Evolutionary conservation across 345 rosid species (phyloP), one percentile per base, ranked within the genome.

Genomic region (Microcos paniculata): DNA sequence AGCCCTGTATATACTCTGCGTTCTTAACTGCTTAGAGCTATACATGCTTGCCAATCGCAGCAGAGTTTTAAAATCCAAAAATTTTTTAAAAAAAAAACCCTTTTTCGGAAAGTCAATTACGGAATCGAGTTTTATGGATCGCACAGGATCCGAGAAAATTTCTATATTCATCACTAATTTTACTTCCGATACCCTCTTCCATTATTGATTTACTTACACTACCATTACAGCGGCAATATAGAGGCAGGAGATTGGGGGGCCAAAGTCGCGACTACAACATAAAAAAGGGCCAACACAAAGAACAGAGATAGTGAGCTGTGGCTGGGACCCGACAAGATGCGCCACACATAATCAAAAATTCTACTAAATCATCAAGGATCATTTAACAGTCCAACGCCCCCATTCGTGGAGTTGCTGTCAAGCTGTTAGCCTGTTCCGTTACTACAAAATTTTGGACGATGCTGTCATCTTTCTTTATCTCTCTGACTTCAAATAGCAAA

Each of bases 291-390:
- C 58, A 49, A 69, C 28, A 49, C 42, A 70, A 70, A 26, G 59
- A 31, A 31, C 59, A 51, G 59, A 51, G 11, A 9, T 42, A 19
- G 45, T 49, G 28, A 70, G 35, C 28, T 31, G 59, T 35, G 59
- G 73, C 45, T 70, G 73, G 59, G 73, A 31, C 73, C 73, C 28
- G 58, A 23, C 46, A 69, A 28, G 58, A 69, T n/a, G n/a, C 11
- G 19, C 43, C 46, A 52, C 24, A 2, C 18, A 28, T 26, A 13
- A 13, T 28, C 3, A 4, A 13, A n/a, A 58, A 58, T 58, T 24
- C 16, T 57, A 57, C 2, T 24, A 57, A 57, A 46, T 46, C 33
- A n/a, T n/a, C n/a, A n/a, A 21, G 15, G 10, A 57, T 4, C 35
- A 57, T 8, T 6, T 24, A 58, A 19, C 35, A n/a, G 12, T 30